Base-by-base conservation (phyloP, 2,329 filamentous ascomycete species). In the Beauveria australis region DNA sequence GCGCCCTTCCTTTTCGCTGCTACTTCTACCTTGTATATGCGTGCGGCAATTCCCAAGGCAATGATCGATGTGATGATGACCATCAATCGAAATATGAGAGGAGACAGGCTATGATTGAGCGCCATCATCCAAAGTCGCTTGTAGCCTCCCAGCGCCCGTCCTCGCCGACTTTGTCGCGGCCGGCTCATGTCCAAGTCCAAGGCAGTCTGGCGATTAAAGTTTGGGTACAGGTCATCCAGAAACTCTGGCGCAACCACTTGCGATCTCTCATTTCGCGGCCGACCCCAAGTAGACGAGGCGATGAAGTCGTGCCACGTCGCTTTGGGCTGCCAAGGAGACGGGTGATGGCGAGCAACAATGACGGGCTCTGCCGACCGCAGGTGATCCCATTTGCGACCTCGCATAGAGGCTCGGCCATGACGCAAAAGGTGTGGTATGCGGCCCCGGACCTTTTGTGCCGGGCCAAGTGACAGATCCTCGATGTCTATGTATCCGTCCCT, bases 11-110 rank as follows among this genome's bases (percentile, higher is more conserved):
- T 76, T 72, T 69, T 73, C 61, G 69, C 75, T 67, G 66, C 73
- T 66, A 78, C 73, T 59, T 86, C 81, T 59, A 84, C 74, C 66
- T 85, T 76, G 71, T 86, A 90, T 54, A 97, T 92, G 26, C 85
- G 86, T 3, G 81, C 84, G 2, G 92, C 88, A 9, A 99, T 80
- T 16, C 85, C 90, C 26, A 99, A 82, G 5, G 92, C 92, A 59
- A 91, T 79, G 44, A 90, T 82, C 2, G 92, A 96, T 63, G 95
- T 95, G 62, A 86, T 79, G 71, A 96, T 86, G 54, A 96, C 91
- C 16, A 84, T 87, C 22, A 96, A 76, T 57, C 94, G 89, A 71
- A 96, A 91, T 16, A 89, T 78, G 59, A 97, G 78, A 2, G 94
- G 94, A 1, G 96, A 89, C 65, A 97, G 87, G 14, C 92, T 89